Conservation (phyloP, 306 rosid genomes). For the Aeschynomene evenia region DNA sequence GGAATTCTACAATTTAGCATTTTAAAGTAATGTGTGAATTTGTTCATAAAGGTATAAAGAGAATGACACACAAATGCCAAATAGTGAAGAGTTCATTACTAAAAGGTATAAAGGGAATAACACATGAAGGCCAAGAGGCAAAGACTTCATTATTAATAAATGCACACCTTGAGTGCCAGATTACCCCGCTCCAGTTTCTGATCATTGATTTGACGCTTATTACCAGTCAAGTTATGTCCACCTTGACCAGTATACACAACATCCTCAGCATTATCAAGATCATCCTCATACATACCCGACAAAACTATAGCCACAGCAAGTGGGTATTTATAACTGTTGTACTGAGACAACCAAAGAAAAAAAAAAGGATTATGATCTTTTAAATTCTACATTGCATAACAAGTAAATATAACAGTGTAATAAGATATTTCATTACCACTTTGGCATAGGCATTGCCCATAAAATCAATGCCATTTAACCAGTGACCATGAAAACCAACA, state of each 20-base stretch:
- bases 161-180: constrained; percentile 85
- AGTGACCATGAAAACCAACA: constrained; percentile 92
- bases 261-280: constrained; percentile 90
- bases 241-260: constrained; percentile 97
- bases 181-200: constrained; percentile 82
- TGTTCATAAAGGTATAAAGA: not conserved
- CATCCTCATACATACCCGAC: constrained; percentile 98
- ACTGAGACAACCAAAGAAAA: constrained; percentile 41
- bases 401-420: not conserved
- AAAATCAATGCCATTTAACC: constrained; percentile 93
- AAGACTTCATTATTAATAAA: not conserved
- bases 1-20: constrained; percentile 64
- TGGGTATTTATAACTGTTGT: constrained; percentile 53
- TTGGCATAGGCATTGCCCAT: constrained; percentile 66
- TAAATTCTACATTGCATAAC: not conserved
- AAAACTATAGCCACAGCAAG: constrained; percentile 86
- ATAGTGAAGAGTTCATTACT: not conserved
- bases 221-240: constrained; percentile 82
- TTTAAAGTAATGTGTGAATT: constrained; percentile 25
- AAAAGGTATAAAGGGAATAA: not conserved
- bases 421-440: constrained; percentile 50
- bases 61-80: too few species aligned
- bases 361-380: not conserved
- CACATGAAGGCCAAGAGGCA: not conserved
- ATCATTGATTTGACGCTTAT: constrained; percentile 79